Base-by-base conservation (phyloP, 1,139 yeast genomes). In the Saccharomycopsis hybrid region DNA sequence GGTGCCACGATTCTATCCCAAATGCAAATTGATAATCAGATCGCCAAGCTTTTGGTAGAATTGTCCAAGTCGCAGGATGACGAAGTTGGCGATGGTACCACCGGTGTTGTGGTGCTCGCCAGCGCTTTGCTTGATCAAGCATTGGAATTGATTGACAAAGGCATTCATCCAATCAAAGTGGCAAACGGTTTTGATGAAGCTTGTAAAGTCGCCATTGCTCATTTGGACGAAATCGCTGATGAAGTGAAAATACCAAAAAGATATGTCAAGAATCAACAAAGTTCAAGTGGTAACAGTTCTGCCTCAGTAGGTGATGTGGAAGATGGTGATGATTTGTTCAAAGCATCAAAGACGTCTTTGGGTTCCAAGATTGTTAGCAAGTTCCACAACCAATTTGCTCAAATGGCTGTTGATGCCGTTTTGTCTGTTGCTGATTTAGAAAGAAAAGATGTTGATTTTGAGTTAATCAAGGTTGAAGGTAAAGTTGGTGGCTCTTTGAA, bases 171-270 rank as follows among this genome's bases (percentile, higher is more conserved):
- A 50, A 88, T 94, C 59, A 85, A 90, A 65, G 82, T 94, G 59
- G 98, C 97, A 56, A 90, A 92, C 67, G 98, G 99, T 27, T 94
- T 85, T 62, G 98, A 94, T 61, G 95, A 86, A 64, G 98, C 98
- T 5, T 90, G 97, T 69, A 87, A 86, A 63, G 78, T 90, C 55
- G 97, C 97, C 32, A 79, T 86, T 49, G 76, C 68, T 13, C 86
- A 84, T 60, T 75, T 94, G 60, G 96, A 92, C 62, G 61, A 66
- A 35, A 78, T 83, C 48, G 85, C 96, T 29, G 52, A 48, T 33
- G 44, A 94, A 85, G 47, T 51, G 61, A 71, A 66, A 43, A 77
- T 85, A 48, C 65, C 68, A 55, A 31, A 66, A 61, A n/a, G 64
- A 67, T 55, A 62, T 58, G 48, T 55, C 62, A 18, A 61, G 60